Conservation (phyloP, 768 basidiomycete genomes). For the Chalciporus sphaerocephalus region DNA sequence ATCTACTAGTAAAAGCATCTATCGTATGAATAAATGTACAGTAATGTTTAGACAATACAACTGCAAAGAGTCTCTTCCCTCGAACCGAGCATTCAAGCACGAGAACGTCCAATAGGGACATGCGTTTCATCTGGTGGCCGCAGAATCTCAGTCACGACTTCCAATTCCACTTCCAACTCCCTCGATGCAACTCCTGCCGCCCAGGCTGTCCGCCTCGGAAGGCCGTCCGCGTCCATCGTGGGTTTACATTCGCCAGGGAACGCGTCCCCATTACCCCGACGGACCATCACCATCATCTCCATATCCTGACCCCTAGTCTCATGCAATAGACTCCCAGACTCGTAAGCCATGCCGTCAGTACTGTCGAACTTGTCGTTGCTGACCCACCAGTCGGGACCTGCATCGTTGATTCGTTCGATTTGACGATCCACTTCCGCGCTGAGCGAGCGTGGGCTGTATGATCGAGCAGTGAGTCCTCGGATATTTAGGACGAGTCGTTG, state of each 20-base stretch:
- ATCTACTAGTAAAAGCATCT: neutral
- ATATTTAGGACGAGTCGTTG: constrained; percentile 21
- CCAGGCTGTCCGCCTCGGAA: no score
- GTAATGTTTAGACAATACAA: no score
- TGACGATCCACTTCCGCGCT: constrained; percentile 18
- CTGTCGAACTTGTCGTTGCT: neutral
- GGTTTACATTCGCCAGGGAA: neutral
- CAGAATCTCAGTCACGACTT: no score
- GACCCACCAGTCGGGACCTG: neutral
- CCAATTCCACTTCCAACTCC: no score
- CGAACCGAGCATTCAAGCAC: no score
- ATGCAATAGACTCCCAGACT: neutral
- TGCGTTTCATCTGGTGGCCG: no score
- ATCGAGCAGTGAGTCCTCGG: constrained; percentile 8
- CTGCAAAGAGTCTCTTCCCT: no score
- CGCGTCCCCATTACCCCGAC: neutral
- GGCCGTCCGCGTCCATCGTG: no score
- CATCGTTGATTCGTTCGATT: constrained; percentile 2
- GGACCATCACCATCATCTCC: neutral
- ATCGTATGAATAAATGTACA: neutral
- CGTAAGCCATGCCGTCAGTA: neutral
- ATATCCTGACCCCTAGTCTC: neutral
- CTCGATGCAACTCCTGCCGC: neutral
- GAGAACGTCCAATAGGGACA: no score
- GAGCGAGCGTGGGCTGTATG: constrained; percentile 2